phyloP scores from a whole-genome alignment of 352 stramenopile species.

The Globisporangium sylvaticum region DNA sequence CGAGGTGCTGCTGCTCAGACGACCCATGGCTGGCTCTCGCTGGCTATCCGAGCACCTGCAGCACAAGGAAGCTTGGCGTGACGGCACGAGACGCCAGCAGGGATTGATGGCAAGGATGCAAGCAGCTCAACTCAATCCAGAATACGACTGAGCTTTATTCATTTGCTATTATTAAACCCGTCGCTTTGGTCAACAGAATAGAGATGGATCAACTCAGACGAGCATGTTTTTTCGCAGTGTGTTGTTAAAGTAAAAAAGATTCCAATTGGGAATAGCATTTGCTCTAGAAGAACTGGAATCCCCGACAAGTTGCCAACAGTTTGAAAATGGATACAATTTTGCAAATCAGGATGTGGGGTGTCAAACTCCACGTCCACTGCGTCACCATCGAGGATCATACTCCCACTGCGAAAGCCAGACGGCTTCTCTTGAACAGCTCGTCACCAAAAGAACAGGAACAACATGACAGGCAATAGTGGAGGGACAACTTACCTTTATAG shows the following conservation, averaged over 20 bases:
- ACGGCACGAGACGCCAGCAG: no score
- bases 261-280: neutral
- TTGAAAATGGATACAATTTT: neutral
- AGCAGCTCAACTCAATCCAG: no score
- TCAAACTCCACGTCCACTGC: neutral
- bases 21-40: slow-evolving; percentile 16
- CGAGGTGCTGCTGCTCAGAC: slow-evolving; percentile 7
- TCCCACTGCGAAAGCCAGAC: neutral
- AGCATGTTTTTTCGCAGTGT: no score
- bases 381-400: neutral
- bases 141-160: no score
- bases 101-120: neutral
- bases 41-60: no score
- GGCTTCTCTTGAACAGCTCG: neutral
- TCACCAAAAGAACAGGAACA: neutral
- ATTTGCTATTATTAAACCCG: no score
- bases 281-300: neutral
- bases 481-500: neutral
- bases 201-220: no score
- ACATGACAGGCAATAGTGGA: no score
- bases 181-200: no score
- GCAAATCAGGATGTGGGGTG: neutral
- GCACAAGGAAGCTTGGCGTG: no score
- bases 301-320: neutral
- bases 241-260: neutral